Evolutionary conservation across 345 rosid species (phyloP).

Genomic region (Boechera stricta): DNA sequence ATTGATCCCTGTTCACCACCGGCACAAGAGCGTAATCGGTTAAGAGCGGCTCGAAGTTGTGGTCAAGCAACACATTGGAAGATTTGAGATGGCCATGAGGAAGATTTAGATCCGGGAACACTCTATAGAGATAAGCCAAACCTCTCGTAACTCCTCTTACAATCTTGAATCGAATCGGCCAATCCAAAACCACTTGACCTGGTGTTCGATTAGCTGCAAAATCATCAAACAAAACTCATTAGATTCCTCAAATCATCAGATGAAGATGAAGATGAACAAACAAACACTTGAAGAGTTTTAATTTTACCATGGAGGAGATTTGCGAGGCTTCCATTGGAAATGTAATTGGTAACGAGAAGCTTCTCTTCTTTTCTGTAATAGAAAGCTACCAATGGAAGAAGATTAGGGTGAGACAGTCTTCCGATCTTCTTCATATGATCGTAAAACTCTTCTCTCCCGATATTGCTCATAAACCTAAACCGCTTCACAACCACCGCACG

Average conservation of each 20-base stretch:
- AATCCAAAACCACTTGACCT: slow-evolving; percentile 60
- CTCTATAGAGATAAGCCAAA: slow-evolving; percentile 64
- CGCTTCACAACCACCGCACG: slow-evolving; percentile 79
- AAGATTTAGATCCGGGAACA: slow-evolving; percentile 53
- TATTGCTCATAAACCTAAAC: slow-evolving; percentile 66
- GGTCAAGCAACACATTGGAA: slow-evolving; percentile 75
- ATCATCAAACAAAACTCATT: slow-evolving; percentile 9
- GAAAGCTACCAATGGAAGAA: slow-evolving; percentile 72
- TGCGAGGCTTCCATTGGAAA: slow-evolving; percentile 77
- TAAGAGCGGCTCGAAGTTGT: slow-evolving; percentile 57
- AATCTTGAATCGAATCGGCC: slow-evolving; percentile 79
- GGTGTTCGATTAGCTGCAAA: slow-evolving; percentile 57
- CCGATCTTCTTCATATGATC: slow-evolving; percentile 79
- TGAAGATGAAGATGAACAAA: neutral
- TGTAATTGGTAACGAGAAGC: slow-evolving; percentile 71
- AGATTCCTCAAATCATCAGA: neutral
- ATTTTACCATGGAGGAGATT: slow-evolving; percentile 71
- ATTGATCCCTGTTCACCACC: slow-evolving; percentile 64
- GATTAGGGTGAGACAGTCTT: slow-evolving; percentile 67
- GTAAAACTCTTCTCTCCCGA: slow-evolving; percentile 64
- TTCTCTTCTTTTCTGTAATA: slow-evolving; percentile 82
- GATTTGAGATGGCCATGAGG: slow-evolving; percentile 93
- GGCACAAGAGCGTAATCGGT: slow-evolving; percentile 70
- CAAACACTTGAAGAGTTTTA: neutral
- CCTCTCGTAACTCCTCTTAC: slow-evolving; percentile 82